Percentiles rank a stretch among this genome's conserved stretches.
Evolutionary conservation across 2,329 filamentous ascomycete genomes (phyloP).

Genomic region (Epichloe sibirici): DNA sequence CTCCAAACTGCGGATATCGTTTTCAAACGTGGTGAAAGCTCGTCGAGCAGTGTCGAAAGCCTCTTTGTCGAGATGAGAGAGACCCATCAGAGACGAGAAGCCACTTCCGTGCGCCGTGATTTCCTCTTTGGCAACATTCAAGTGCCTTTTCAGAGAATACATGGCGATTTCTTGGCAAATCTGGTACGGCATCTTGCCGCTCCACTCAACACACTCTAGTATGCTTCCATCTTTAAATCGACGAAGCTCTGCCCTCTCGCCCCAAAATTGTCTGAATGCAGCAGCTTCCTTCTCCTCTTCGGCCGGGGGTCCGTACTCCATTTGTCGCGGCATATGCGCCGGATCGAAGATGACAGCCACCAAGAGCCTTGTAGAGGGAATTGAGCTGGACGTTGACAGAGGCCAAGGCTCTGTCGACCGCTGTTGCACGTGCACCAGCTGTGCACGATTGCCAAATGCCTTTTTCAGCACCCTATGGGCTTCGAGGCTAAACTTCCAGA

Average conservation of each 20-base stretch:
- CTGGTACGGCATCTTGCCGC: conserved; percentile 45
- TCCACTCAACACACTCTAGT: conserved; percentile 83
- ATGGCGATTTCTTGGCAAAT: conserved; percentile 70
- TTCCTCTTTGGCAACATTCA: conserved; percentile 45
- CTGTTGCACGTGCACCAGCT: conserved; percentile 49
- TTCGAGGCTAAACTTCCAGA: conserved; percentile 38
- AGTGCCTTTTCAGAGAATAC: conserved; percentile 58
- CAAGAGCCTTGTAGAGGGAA: conserved; percentile 29
- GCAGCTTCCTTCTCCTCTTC: conserved; percentile 76
- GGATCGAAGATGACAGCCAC: conserved; percentile 64
- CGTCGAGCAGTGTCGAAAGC: conserved; percentile 58
- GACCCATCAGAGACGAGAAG: conserved; percentile 34
- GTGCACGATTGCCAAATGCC: conserved; percentile 65
- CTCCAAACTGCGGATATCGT: conserved; percentile 63
- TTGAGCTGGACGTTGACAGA: conserved; percentile 12
- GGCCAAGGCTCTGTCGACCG: conserved; percentile 21
- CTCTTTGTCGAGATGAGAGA: conserved; percentile 35
- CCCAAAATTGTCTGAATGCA: conserved; percentile 85
- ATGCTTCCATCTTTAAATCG: conserved; percentile 95
- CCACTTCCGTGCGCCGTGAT: conserved; percentile 38
- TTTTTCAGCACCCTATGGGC: conserved; percentile 53
- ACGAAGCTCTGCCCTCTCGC: conserved; percentile 79
- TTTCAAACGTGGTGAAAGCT: conserved; percentile 62
- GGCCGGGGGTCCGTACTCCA: conserved; percentile 79
- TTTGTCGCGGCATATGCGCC: conserved; percentile 56